phyloP scores from a whole-genome alignment of 305 asterid species.

The Fraxinus ornus region DNA sequence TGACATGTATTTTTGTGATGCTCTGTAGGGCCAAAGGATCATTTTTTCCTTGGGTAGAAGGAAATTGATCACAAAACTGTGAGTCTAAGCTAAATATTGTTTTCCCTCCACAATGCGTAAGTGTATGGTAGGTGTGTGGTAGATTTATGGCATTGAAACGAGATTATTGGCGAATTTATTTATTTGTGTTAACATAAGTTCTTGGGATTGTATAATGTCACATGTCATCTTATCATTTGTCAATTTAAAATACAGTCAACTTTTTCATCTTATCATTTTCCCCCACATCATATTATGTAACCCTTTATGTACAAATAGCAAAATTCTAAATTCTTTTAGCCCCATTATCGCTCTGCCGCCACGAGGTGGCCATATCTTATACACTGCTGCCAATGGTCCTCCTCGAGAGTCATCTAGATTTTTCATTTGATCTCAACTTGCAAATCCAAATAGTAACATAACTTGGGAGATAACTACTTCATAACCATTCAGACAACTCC shows the following conservation, averaged over 20 bases:
- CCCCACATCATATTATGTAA: no score
- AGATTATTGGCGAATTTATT: neutral
- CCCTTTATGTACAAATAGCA: no score
- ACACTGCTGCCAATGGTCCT: neutral
- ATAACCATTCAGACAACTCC: neutral
- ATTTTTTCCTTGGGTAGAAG: neutral
- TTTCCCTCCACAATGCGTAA: neutral
- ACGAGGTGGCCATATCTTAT: neutral
- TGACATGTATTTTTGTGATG: neutral
- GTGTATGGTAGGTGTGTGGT: neutral
- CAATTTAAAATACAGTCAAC: no score
- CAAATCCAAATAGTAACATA: neutral
- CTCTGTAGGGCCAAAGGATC: neutral
- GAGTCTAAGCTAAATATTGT: neutral
- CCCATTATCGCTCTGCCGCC: neutral
- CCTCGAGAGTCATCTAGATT: neutral
- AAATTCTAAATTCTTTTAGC: neutral
- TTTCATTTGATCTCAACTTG: neutral
- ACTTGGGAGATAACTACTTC: neutral
- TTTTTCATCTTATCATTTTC: no score
- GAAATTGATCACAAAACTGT: neutral
- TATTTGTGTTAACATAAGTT: no score
- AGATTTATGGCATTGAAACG: neutral
- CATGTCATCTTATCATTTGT: no score
- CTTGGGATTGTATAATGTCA: no score